Evolutionary conservation across 2,329 filamentous ascomycete species (phyloP), one percentile per base, ranked within the genome.

Genomic region (Aspergillus brunneoviolaceus): DNA sequence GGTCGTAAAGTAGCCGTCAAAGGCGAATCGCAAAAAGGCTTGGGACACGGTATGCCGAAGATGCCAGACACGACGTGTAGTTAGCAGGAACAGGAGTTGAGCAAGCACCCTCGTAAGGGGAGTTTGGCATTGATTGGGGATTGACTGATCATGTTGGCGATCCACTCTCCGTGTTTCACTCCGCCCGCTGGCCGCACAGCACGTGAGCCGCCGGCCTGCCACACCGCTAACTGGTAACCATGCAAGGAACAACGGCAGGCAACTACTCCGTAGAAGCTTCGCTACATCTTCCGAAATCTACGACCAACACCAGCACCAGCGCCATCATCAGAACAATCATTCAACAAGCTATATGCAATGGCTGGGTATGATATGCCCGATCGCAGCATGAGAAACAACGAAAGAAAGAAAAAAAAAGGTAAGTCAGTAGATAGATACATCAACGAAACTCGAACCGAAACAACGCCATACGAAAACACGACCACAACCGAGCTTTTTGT

Each of bases 281-380:
- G 33, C 39, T 10, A 29, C 27, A 29, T 33, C 47, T 21, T 57
- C 42, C 42, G 49, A 62, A n/a, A 27, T 49, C 31, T 47, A 60
- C 21, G 27, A 60, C 42, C 6, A 54, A 21, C 49, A 29, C 16
- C 39, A n/a, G 16, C 39, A 45, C 14, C 14, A 16, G 33, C 11
- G 12, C 12, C 12, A 35, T 12, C 33, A 35, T 5, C 33, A 35
- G 33, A 35, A 33, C 49, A 39, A 54, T 50, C 29, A 48, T 58
- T 66, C 54, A 60, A 61, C 60, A 59, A 65, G 57, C 52, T 63
- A 62, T 63, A 73, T 74, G 72, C 71, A 72, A 71, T 66, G 67
- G 60, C 67, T 70, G 69, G 72, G 71, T 74, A 75, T 71, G 70
- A 60, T 45, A 72, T 65, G 67, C 70, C 72, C 68, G 67, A 72